Evolutionary conservation across 352 stramenopile genomes (phyloP), one percentile per base, ranked within the genome.

Genomic region (Phytophthora macrochlamydospora): DNA sequence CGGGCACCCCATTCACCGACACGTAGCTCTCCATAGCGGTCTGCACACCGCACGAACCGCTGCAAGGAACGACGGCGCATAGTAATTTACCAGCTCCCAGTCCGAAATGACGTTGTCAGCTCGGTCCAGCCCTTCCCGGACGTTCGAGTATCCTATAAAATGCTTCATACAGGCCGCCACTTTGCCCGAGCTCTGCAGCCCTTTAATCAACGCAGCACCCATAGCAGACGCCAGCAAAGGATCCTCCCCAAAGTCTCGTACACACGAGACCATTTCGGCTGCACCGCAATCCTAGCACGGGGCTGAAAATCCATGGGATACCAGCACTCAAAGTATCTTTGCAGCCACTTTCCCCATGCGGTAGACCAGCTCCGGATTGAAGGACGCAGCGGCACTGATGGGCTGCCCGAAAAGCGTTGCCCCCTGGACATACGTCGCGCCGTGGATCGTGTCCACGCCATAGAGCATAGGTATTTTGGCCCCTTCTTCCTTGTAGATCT

Each of bases 191-290:
- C 69, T 79, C 68, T 98, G 91, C 56, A 98, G 87, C 24, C 92
- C 92, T 38, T 78, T 56, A 43, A 97, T 91, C 66, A 95, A 81
- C 18, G 75, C 63, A 1, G 64, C 59, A 2, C 78, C 90, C 83
- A 98, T 91, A 38, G 76, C 54, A 0, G 83, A 86, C 3, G 84
- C 86, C 6, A 97, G 2, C 30, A 78, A 51, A n/a, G 90, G 90
- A 69, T 97, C 91, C 71, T 98, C 92, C n/a, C 94, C 94, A 71
- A 98, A 2, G 92, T 98, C 70, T 98, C 93, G 63, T 93, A 98
- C n/a, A 96, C 79, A 3, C 94, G 83, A 29, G 87, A 72, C 92
- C 93, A 98, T 55, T 89, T 83, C 1, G 91, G 89, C 52, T 94
- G 75, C 37, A 83, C 65, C 24, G 95, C 75, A 54, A 95, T 90